Conservation (phyloP, 2,329 filamentous ascomycete genomes). For the Hirsutella minnesotensis region DNA sequence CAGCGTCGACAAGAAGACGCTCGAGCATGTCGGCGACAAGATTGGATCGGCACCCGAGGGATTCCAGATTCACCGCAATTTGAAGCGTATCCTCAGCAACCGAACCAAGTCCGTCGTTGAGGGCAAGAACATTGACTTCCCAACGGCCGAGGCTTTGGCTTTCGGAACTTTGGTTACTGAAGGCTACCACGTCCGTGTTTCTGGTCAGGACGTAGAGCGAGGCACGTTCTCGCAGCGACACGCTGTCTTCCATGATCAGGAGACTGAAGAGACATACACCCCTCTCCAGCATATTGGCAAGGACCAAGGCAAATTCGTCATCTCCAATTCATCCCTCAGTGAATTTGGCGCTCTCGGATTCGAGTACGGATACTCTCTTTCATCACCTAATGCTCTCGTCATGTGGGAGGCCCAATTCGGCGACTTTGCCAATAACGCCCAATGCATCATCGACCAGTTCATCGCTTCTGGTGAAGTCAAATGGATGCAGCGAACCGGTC, state of each 20-base stretch:
- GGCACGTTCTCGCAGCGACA: constrained; percentile 98
- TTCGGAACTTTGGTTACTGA: constrained; percentile 86
- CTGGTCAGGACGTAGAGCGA: constrained; percentile 97
- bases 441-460: constrained; percentile 98
- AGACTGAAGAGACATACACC: constrained; percentile 84
- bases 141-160: constrained; percentile 89
- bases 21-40: constrained; percentile 72
- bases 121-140: constrained; percentile 93
- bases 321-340: constrained; percentile 84
- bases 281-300: constrained; percentile 81
- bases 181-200: constrained; percentile 94
- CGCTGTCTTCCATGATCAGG: constrained; percentile 94
- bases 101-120: constrained; percentile 87
- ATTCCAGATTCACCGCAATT: constrained; percentile 85
- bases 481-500: constrained; percentile 95
- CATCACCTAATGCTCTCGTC: constrained; percentile 90
- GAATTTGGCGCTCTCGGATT: constrained; percentile 73
- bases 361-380: constrained; percentile 96
- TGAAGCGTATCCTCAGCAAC: constrained; percentile 87
- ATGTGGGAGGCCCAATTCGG: constrained; percentile 99
- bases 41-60: constrained; percentile 71
- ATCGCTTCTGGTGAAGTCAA: constrained; percentile 95
- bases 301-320: constrained; percentile 90
- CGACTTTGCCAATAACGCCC: constrained; percentile 98
- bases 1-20: constrained; percentile 57